Evolutionary conservation across 176 grass and related monocot genomes (phyloP).

Genomic region (Puya raimondii): DNA sequence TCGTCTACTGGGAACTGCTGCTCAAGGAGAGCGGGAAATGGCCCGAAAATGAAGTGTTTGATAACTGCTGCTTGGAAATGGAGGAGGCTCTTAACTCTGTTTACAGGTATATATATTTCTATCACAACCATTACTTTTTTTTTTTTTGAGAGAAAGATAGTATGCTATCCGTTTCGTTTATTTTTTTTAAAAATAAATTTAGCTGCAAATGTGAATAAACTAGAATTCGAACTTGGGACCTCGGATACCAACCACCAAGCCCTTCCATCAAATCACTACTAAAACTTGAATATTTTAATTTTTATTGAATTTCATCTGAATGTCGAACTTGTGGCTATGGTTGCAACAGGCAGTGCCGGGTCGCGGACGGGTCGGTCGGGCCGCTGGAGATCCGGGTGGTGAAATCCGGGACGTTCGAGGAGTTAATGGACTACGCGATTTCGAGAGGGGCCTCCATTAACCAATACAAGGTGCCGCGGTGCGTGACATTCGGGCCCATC

Average conservation of each 20-base stretch:
- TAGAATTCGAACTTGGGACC: no score
- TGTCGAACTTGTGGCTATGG: no score
- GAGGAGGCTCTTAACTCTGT: constrained; percentile 94
- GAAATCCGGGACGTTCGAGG: constrained; percentile 71
- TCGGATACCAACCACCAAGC: no score
- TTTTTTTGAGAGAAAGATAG: no score
- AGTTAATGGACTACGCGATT: constrained; percentile 98
- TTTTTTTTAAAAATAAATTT: no score
- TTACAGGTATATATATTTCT: constrained; percentile 15
- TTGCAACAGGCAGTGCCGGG: constrained; percentile 42
- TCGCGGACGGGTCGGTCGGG: constrained; percentile 59
- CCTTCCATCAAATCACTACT: no score
- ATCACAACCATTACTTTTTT: no score
- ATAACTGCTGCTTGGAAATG: constrained; percentile 90
- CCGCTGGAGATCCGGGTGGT: constrained; percentile 82
- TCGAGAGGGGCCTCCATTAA: constrained; percentile 89
- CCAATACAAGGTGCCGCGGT: constrained; percentile 93
- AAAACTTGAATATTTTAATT: no score
- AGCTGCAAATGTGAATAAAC: no score
- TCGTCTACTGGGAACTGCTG: constrained; percentile 94
- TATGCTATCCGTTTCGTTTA: no score
- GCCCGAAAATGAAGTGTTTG: constrained; percentile 48
- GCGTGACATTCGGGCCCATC: constrained; percentile 77
- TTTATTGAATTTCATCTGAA: no score
- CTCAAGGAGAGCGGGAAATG: constrained; percentile 26